These are phyloP conservation scores for Schizonepeta tenuifolia DNA, from an alignment of 257 asterid genomes.

Conservation along the genomic window DNA sequence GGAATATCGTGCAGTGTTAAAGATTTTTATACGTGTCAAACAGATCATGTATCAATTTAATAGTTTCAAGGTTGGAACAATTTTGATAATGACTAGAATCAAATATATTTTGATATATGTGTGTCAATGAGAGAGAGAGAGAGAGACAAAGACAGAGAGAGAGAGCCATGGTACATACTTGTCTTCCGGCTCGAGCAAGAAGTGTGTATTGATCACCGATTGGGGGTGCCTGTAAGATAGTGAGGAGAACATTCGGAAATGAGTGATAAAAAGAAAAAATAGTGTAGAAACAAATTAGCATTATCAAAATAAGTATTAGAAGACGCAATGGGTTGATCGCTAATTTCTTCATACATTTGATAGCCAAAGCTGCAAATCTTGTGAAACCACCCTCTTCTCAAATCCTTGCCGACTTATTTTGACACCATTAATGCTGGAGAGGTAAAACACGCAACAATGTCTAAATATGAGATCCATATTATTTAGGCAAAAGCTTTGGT, in stretches of 20 bases:
- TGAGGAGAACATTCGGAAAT: slow-evolving; percentile 9
- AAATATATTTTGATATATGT: not conserved
- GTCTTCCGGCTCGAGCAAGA: slow-evolving; percentile 99
- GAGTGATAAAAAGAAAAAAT: not conserved
- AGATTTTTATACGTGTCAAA: too few species aligned
- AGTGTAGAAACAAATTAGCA: not conserved
- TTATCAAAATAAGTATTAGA: not conserved
- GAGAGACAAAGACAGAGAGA: not conserved
- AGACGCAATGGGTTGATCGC: not conserved
- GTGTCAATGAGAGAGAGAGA: not conserved
- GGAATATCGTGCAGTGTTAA: too few species aligned
- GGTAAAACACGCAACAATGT: not conserved
- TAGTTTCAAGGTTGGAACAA: too few species aligned
- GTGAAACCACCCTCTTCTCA: slow-evolving; percentile 95
- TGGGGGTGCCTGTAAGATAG: slow-evolving; percentile 70
- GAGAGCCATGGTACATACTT: slow-evolving; percentile 43
- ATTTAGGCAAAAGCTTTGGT: not conserved
- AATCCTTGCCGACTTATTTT: slow-evolving; percentile 86
- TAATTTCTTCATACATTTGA: slow-evolving; percentile 60
- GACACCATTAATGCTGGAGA: slow-evolving; percentile 61
- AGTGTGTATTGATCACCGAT: slow-evolving; percentile 72
- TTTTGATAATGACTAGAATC: too few species aligned
- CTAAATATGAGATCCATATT: not conserved
- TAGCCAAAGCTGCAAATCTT: slow-evolving; percentile 97
- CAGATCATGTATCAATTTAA: too few species aligned